phyloP scores from a whole-genome alignment of 1,139 yeast species.

The Sugiyamaella japonica region DNA sequence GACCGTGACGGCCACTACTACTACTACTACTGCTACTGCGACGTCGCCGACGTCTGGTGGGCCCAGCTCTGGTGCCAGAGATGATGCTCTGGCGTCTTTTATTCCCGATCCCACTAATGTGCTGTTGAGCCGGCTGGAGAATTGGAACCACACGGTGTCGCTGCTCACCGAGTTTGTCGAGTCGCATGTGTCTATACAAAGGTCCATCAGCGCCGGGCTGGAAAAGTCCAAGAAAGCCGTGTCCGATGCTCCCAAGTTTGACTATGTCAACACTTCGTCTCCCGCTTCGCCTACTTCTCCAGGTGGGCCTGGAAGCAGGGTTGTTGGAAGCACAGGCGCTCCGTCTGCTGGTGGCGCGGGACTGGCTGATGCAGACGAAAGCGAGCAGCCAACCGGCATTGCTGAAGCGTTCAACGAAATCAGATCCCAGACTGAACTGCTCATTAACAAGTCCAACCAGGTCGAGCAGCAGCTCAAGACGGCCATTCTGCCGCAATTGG shows the following conservation, averaged over 20 bases:
- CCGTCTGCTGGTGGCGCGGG: slow-evolving; percentile 19
- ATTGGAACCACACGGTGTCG: slow-evolving; percentile 40
- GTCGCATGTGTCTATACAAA: slow-evolving; percentile 34
- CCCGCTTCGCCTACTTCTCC: slow-evolving; percentile 11
- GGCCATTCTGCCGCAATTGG: slow-evolving; percentile 41
- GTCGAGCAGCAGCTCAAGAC: slow-evolving; percentile 38
- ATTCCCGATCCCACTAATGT: slow-evolving; percentile 41
- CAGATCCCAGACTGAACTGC: slow-evolving; percentile 37
- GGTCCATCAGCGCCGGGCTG: slow-evolving; percentile 32
- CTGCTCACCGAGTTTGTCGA: slow-evolving; percentile 39
- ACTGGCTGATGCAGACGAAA: neutral
- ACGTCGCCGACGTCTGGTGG: no score
- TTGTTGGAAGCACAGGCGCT: slow-evolving; percentile 19
- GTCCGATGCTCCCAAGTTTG: slow-evolving; percentile 40
- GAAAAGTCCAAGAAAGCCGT: slow-evolving; percentile 40
- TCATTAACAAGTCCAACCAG: slow-evolving; percentile 39
- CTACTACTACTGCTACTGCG: neutral
- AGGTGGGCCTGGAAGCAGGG: neutral
- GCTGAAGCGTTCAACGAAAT: slow-evolving; percentile 40
- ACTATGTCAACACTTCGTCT: slow-evolving; percentile 21
- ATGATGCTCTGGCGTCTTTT: slow-evolving; percentile 32
- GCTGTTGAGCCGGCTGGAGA: slow-evolving; percentile 40
- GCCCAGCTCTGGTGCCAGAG: slow-evolving; percentile 9
- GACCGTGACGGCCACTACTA: slow-evolving; percentile 1
- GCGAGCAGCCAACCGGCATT: slow-evolving; percentile 31